A percentile compares a stretch with the other conserved stretches of the same genome.
phyloP scores from a whole-genome alignment of 2,329 filamentous ascomycete species.

The Aureobasidium sp. region DNA sequence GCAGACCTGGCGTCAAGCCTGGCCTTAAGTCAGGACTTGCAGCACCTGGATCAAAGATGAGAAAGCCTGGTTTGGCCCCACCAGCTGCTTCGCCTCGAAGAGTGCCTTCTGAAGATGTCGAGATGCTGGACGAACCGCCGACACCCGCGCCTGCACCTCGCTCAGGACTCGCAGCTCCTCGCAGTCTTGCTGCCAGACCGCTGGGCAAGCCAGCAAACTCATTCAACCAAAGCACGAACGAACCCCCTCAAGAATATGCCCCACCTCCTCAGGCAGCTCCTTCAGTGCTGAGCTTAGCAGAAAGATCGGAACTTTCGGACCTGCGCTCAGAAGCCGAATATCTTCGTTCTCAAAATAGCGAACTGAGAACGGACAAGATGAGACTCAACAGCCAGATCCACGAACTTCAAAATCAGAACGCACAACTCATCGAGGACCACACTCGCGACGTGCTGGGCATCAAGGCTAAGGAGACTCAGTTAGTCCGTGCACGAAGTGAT shows the following conservation, averaged over 20 bases:
- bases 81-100: slow-evolving; percentile 29
- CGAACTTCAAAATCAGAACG: slow-evolving; percentile 94
- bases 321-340: slow-evolving; percentile 77
- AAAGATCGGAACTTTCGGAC: slow-evolving; percentile 88
- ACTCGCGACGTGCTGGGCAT: slow-evolving; percentile 92
- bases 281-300: slow-evolving; percentile 66
- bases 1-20: slow-evolving; percentile 41
- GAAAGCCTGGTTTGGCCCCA: slow-evolving; percentile 34
- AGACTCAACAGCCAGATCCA: slow-evolving; percentile 81
- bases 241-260: slow-evolving; percentile 17
- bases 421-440: slow-evolving; percentile 92
- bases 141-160: slow-evolving; percentile 35
- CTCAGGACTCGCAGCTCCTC: slow-evolving; percentile 35
- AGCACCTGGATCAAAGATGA: slow-evolving; percentile 34
- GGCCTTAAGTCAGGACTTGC: slow-evolving; percentile 35
- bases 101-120: slow-evolving; percentile 44
- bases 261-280: slow-evolving; percentile 41
- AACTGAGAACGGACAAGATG: slow-evolving; percentile 72
- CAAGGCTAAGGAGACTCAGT: slow-evolving; percentile 93
- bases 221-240: slow-evolving; percentile 49
- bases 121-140: slow-evolving; percentile 34
- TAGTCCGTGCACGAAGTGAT: slow-evolving; percentile 85
- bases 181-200: slow-evolving; percentile 77
- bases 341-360: slow-evolving; percentile 66
- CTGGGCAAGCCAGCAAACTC: slow-evolving; percentile 66